Percentiles rank a stretch among this genome's conserved stretches.
Evolutionary conservation across 1,284 basidiomycete genomes (phyloP).

Genomic region (Coniophora puteana): DNA sequence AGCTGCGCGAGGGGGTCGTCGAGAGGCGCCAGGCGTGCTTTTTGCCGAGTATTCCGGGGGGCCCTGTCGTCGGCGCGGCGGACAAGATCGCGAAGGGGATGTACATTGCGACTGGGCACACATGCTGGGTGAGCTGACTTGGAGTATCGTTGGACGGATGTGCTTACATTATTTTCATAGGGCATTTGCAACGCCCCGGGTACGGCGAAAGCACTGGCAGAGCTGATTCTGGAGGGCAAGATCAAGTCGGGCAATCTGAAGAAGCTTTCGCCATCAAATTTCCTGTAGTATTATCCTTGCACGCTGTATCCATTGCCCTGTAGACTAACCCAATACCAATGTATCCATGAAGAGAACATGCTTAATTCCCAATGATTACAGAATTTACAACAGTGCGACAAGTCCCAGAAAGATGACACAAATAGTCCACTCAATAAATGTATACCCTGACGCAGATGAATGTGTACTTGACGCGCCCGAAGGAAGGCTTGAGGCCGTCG

Average conservation of each 20-base stretch:
- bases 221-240: conserved; percentile 55
- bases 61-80: conserved; percentile 61
- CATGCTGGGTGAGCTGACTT: conserved; percentile 64
- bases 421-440: too few relatives aligned
- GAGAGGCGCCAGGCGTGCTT: conserved; percentile 66
- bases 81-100: conserved; percentile 45
- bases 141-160: background rate
- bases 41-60: conserved; percentile 47
- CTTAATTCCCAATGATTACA: too few relatives aligned
- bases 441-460: too few relatives aligned
- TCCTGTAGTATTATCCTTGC: too few relatives aligned
- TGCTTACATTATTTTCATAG: conserved; percentile 28
- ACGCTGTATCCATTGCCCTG: too few relatives aligned
- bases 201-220: conserved; percentile 56
- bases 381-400: too few relatives aligned
- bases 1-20: conserved; percentile 47
- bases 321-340: too few relatives aligned
- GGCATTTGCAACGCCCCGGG: conserved; percentile 73
- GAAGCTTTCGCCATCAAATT: conserved; percentile 41
- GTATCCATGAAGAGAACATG: too few relatives aligned
- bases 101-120: conserved; percentile 64
- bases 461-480: too few relatives aligned
- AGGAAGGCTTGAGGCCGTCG: conserved; percentile 37
- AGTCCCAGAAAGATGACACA: too few relatives aligned
- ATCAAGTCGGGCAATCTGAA: conserved; percentile 47